Base-by-base conservation (phyloP, 352 stramenopile species). In the Elongisporangium senticosum region DNA sequence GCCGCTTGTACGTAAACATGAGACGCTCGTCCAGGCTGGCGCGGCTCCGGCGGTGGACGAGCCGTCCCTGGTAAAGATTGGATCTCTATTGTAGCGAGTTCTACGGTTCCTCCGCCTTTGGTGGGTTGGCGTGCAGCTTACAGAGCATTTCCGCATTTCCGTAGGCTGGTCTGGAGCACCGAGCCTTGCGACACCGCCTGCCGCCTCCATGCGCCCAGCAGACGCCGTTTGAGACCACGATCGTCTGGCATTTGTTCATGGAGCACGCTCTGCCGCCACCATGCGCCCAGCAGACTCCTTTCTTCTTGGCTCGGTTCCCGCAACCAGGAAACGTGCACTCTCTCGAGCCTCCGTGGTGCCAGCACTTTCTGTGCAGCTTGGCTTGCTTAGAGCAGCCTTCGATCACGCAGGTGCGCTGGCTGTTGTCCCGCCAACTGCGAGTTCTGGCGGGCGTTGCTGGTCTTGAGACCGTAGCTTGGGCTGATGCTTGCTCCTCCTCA, bases 211-310 rank as follows among this genome's bases (percentile, higher is more conserved):
- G 23, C 23, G 23, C 23, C 73, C 75, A 83, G 60, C 77, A 86
- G 2, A 82, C 69, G 15, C 77, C 73, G 48, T 87, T 87, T 4
- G 75, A 85, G 49, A 85, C 75, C 4, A 69, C 69, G 61, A 82
- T 81, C 7, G 69, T 82, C 4, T 61, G 63, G 53, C 77, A 87
- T 10, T 68, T 65, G 7, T 51, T 53, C 55, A 76, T 75, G 0
- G 72, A 79, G 63, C 77, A 87, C 17, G 74, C 58, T 14, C 69
- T 87, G 51, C 77, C 77, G 23, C 77, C 77, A 15, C 77, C 77
- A 60, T 87, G 77, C 14, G 72, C 81, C 77, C 77, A 87, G 57
- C 77, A 87, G 6, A 87, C 69, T 11, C 77, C 77, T 49, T 81
- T 81, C 28, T 72, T 79, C 61, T 87, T 87, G 47, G 77, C 74